phyloP scores from a whole-genome alignment of 306 rosid genomes.

The Astragalus glycyphyllos region DNA sequence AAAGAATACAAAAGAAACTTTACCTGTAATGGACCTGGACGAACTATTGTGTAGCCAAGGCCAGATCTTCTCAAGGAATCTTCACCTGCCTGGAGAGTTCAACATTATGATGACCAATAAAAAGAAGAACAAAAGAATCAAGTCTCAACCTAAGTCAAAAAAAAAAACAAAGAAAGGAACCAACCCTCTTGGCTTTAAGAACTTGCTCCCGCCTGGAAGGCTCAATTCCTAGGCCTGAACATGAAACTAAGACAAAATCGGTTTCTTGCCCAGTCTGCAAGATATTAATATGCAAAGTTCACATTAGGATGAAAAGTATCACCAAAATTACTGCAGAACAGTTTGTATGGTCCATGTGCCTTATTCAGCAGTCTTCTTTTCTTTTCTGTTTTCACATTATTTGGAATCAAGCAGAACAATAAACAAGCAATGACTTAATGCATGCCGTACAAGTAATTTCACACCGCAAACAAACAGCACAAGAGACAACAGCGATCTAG shows the following conservation, averaged over 20 bases:
- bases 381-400: conserved; percentile 7
- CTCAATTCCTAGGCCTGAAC: conserved; percentile 92
- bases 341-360: conserved; percentile 31
- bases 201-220: conserved; percentile 95
- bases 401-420: conserved; percentile 30
- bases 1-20: conserved; percentile 37
- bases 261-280: conserved; percentile 96
- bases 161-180: conserved; percentile 44
- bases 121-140: conserved; percentile 8
- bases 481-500: conserved; percentile 17
- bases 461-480: conserved; percentile 30
- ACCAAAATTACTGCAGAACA: conserved; percentile 18
- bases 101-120: conserved; percentile 39
- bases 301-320: conserved; percentile 27
- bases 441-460: conserved; percentile 25
- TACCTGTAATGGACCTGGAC: conserved; percentile 97
- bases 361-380: conserved; percentile 34
- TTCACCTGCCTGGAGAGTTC: conserved; percentile 82
- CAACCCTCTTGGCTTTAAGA: conserved; percentile 92
- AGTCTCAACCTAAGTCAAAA: conserved; percentile 14
- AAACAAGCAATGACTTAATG: conserved; percentile 18
- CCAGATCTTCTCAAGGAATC: conserved; percentile 94
- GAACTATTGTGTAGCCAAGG: conserved; percentile 92
- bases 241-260: conserved; percentile 92
- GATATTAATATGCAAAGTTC: conserved; percentile 40